These are phyloP conservation scores for Geotrichum fermentans DNA, from an alignment of 1,139 yeast genomes.

Conservation along the genomic window DNA sequence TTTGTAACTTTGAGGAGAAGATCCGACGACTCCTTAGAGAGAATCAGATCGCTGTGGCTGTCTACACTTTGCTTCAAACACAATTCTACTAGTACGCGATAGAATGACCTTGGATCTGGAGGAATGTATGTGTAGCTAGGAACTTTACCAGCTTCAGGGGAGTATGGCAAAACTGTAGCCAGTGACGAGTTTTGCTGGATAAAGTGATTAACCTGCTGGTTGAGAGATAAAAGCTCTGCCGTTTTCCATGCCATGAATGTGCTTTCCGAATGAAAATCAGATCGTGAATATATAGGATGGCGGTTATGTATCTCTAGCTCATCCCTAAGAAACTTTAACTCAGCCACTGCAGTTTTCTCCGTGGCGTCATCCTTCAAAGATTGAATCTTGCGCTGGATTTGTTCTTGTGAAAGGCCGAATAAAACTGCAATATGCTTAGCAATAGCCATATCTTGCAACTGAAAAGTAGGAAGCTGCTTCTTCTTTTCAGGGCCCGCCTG, in stretches of 20 bases:
- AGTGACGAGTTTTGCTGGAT: conserved; percentile 10
- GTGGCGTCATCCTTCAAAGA: conserved; percentile 42
- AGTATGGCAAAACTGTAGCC: conserved; percentile 8
- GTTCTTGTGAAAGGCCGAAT: conserved; percentile 28
- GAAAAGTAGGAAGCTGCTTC: conserved; percentile 27
- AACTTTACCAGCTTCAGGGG: conserved; percentile 15
- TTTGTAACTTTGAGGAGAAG: conserved; percentile 46
- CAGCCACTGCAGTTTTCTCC: conserved; percentile 45
- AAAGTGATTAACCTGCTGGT: conserved; percentile 34
- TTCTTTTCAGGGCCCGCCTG: not conserved
- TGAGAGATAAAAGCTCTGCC: conserved; percentile 42
- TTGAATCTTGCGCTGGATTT: conserved; percentile 30
- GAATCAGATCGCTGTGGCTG: conserved; percentile 30
- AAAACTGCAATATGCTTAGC: conserved; percentile 27
- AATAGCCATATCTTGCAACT: conserved; percentile 30
- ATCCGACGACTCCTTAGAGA: conserved; percentile 42
- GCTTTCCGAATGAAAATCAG: conserved; percentile 42
- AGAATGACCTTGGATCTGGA: conserved; percentile 41
- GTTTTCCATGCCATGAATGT: conserved; percentile 53
- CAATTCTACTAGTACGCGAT: conserved; percentile 34
- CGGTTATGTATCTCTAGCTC: conserved; percentile 45
- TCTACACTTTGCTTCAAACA: conserved; percentile 36
- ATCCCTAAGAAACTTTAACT: conserved; percentile 42
- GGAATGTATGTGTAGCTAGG: conserved; percentile 29
- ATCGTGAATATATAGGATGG: conserved; percentile 36